Conservation (phyloP, 2,329 filamentous ascomycete species). For the Aspergillus intermedius region DNA sequence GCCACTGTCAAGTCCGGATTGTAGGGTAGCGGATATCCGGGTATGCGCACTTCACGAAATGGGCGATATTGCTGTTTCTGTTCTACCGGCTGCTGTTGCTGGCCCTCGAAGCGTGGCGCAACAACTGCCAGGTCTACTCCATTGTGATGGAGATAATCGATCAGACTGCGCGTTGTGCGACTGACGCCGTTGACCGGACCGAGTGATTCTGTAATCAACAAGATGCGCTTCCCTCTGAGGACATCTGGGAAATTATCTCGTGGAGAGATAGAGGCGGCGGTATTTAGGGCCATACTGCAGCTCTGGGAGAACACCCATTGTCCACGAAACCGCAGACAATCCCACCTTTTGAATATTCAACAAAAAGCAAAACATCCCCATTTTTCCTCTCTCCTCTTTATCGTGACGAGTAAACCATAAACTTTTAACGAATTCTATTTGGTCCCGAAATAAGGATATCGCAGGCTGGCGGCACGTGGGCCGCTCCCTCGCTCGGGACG, state of each 20-base stretch:
- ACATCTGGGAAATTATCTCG: conserved; percentile 33
- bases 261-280: background rate
- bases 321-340: background rate
- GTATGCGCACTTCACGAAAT: conserved; percentile 51
- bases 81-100: conserved; percentile 25
- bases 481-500: background rate
- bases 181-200: conserved; percentile 69
- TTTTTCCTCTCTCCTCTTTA: no score
- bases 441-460: background rate
- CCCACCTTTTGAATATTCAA: background rate
- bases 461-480: conserved; percentile 6
- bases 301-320: background rate
- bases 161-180: conserved; percentile 62
- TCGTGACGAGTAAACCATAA: no score
- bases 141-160: conserved; percentile 59
- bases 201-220: conserved; percentile 65
- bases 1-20: conserved; percentile 65
- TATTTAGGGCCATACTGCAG: background rate
- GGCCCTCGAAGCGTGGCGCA: conserved; percentile 53
- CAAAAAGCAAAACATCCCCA: background rate
- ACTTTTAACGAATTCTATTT: background rate
- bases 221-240: conserved; percentile 55
- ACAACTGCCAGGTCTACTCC: conserved; percentile 61
- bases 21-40: conserved; percentile 62
- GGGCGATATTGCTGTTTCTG: conserved; percentile 14